Evolutionary conservation across 148 eudicot species (phyloP).

Genomic region (Dianthus caryophyllus): DNA sequence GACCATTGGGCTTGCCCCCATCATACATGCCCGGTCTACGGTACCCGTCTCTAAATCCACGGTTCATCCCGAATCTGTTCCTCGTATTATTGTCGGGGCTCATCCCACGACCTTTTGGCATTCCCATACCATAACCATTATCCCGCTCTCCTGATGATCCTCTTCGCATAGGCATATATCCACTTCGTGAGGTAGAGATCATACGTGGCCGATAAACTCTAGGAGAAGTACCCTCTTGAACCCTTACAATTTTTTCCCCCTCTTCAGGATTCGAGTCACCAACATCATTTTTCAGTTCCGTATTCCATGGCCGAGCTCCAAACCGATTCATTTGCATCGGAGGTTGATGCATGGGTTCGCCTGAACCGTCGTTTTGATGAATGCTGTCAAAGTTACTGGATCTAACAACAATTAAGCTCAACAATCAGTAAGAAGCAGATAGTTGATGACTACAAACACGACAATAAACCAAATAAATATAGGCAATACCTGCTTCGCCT

Average conservation of each 20-base stretch:
- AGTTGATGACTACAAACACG: not conserved
- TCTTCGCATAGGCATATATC: constrained; percentile 29
- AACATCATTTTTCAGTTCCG: constrained; percentile 26
- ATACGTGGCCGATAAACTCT: constrained; percentile 29
- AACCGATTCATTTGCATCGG: constrained; percentile 18
- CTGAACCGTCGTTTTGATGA: constrained; percentile 29
- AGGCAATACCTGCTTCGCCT: constrained; percentile 37
- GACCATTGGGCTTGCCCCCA: constrained; percentile 24
- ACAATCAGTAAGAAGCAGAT: constrained; percentile 11
- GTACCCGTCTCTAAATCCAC: constrained; percentile 45
- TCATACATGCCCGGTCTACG: constrained; percentile 31
- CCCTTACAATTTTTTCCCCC: constrained; percentile 19
- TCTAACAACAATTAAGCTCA: constrained; percentile 2
- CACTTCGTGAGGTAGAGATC: constrained; percentile 31
- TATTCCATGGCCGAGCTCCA: constrained; percentile 22
- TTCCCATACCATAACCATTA: constrained; percentile 31
- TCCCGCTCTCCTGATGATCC: constrained; percentile 41
- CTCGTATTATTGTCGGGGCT: constrained; percentile 20
- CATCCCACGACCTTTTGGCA: constrained; percentile 24
- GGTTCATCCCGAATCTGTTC: constrained; percentile 34
- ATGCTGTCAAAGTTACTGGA: constrained; percentile 23
- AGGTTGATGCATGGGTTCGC: constrained; percentile 36
- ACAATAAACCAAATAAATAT: not conserved
- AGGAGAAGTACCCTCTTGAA: constrained; percentile 22
- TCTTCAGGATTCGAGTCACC: constrained; percentile 31